Conservation (phyloP, 192 early-diverging fungal genomes). For the Podila epicladia region DNA sequence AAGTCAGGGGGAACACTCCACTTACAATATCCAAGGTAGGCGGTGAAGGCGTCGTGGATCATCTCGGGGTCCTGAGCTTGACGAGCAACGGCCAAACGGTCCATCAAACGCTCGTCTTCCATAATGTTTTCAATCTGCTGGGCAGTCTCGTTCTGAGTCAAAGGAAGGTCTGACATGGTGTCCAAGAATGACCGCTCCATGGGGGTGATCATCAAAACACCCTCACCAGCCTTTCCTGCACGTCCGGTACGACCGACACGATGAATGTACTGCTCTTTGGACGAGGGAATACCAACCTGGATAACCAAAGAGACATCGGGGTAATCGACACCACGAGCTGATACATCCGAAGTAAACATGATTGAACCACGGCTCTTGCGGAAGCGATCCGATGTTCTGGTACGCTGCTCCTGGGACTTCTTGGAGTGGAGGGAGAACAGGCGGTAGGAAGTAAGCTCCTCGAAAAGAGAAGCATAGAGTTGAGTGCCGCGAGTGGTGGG, state of each 20-base stretch:
- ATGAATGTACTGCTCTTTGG: constrained; percentile 93
- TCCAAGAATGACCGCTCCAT: constrained; percentile 81
- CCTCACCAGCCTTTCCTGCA: constrained; percentile 91
- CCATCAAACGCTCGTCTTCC: constrained; percentile 20
- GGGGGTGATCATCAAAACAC: constrained; percentile 80
- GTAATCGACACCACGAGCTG: constrained; percentile 97
- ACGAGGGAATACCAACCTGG: constrained; percentile 86
- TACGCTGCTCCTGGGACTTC: constrained; percentile 77
- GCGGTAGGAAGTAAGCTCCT: constrained; percentile 52
- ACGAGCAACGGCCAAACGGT: constrained; percentile 33
- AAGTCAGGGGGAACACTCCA: background rate
- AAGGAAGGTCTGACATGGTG: constrained; percentile 64
- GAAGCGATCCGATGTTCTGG: constrained; percentile 79
- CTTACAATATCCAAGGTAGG: constrained; percentile 64
- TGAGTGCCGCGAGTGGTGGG: constrained; percentile 79
- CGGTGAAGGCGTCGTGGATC: constrained; percentile 65
- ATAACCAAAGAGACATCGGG: constrained; percentile 92
- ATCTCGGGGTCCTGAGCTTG: constrained; percentile 57
- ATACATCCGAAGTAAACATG: constrained; percentile 95
- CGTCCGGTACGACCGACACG: constrained; percentile 96
- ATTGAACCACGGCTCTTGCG: constrained; percentile 68
- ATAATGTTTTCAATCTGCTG: constrained; percentile 51
- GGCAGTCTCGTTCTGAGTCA: constrained; percentile 57
- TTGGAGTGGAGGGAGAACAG: constrained; percentile 82
- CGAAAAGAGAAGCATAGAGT: constrained; percentile 72